Base-by-base conservation (phyloP, 2,329 filamentous ascomycete genomes). In the Calycina herbarum region DNA sequence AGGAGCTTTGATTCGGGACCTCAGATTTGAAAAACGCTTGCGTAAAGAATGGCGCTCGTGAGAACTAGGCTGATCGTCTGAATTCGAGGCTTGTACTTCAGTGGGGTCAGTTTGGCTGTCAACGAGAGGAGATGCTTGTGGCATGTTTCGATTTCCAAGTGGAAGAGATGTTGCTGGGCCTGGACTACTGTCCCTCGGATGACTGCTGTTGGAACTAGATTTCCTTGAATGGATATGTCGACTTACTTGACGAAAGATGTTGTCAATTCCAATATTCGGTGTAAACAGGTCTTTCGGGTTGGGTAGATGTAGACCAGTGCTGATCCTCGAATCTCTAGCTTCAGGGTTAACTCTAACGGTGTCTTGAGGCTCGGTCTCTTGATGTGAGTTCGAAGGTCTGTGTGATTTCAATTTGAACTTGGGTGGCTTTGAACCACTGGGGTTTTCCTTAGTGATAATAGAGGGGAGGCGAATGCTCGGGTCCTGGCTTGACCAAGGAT, bases 1-100 rank as follows among this genome's bases (percentile, higher is more conserved):
- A 8, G 71, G 73, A 15, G 64, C 69, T 31, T 65, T 66, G 57
- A 76, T 68, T 33, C 69, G 70, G 59, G 71, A 67, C 63, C 68
- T 71, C 27, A 75, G 63, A 57, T 73, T 70, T 5, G 72, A 73
- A 17, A 76, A 63, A 61, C 70, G 69, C 59, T 72, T 72, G 13
- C 73, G 66, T 42, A 76, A 61, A 60, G 68, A 73, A 29, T 68
- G 64, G 27, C 61, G 57, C 7, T 59, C 68, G 20, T 72, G 61
- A 17, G 61, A 58, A 58, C 56, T 57, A 3, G 29, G 56, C 17
- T 71, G 72, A 4, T 77, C 78, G 67, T 78, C 79, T 59, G 78
- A 73, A 65, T 78, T 76, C 1, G 77, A 79, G 63, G 77, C 78
- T 58, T 67, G 71, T 29, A 70, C 73, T 66, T 75, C 76, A 8